phyloP scores from a whole-genome alignment of 2,329 filamentous ascomycete genomes.

The Pseudogymnoascus sp. region DNA sequence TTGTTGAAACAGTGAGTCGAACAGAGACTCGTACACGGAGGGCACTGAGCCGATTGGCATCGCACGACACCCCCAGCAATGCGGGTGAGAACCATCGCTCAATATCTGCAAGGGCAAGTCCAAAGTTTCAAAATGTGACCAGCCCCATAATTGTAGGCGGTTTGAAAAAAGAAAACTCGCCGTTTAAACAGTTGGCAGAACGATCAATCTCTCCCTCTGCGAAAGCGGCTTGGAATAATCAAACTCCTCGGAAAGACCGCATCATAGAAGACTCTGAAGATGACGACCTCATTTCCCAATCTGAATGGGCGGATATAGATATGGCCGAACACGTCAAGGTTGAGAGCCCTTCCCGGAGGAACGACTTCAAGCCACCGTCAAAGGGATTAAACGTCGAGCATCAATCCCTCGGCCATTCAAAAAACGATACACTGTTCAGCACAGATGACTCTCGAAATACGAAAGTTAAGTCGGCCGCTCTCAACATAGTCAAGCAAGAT shows the following conservation, averaged over 20 bases:
- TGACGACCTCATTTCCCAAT: not conserved
- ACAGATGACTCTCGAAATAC: not conserved
- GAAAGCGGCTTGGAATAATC: constrained; percentile 8
- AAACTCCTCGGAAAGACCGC: constrained; percentile 11
- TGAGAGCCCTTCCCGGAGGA: not conserved
- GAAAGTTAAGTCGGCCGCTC: not conserved
- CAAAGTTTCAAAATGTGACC: not conserved
- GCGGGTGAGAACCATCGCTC: not conserved
- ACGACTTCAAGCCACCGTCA: not conserved
- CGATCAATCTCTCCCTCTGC: constrained; percentile 4
- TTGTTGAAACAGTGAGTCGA: constrained; percentile 22
- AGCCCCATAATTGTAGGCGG: not conserved
- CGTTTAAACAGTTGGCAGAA: not conserved
- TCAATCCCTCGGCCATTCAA: not conserved
- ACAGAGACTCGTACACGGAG: constrained; percentile 22
- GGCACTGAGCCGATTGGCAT: constrained; percentile 21
- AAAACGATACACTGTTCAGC: not conserved
- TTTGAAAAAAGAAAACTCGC: not conserved
- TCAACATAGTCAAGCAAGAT: constrained; percentile 13
- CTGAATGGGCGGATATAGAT: not conserved
- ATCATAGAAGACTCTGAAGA: constrained; percentile 10
- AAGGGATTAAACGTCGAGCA: not conserved
- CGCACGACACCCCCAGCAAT: constrained; percentile 4
- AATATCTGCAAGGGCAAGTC: not conserved
- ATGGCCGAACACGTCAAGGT: not conserved